A percentile compares a stretch with the other conserved stretches of the same genome.
Conservation (phyloP, 2,329 filamentous ascomycete species). For the Metarhizium album region DNA sequence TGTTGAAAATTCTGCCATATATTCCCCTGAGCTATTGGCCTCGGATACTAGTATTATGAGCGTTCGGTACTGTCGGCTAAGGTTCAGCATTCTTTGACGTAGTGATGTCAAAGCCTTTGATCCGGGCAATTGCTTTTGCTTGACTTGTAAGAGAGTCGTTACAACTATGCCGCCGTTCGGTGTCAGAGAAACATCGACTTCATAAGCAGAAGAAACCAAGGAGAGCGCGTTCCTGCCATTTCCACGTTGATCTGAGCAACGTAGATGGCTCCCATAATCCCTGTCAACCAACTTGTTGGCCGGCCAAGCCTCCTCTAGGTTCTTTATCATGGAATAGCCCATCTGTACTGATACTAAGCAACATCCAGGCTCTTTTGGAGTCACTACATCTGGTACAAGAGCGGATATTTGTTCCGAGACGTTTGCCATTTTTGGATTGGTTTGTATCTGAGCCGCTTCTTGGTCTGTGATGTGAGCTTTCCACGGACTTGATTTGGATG, state of each 20-base stretch:
- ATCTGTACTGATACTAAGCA: slow-evolving; percentile 43
- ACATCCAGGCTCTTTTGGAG: slow-evolving; percentile 11
- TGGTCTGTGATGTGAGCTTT: background rate
- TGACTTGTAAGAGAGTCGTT: slow-evolving; percentile 60
- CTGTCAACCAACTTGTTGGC: slow-evolving; percentile 46
- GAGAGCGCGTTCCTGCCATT: background rate
- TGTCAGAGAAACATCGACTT: slow-evolving; percentile 66
- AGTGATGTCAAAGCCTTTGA: slow-evolving; percentile 33
- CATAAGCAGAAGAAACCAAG: slow-evolving; percentile 28
- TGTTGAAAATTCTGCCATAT: slow-evolving; percentile 23
- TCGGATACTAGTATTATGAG: slow-evolving; percentile 61
- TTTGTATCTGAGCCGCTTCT: no score
- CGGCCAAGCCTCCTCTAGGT: slow-evolving; percentile 38
- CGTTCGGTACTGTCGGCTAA: slow-evolving; percentile 52
- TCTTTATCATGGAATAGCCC: slow-evolving; percentile 36
- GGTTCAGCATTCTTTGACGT: slow-evolving; percentile 40
- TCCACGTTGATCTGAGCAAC: slow-evolving; percentile 16
- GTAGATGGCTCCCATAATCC: slow-evolving; percentile 31
- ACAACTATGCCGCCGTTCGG: slow-evolving; percentile 58
- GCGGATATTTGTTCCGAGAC: background rate
- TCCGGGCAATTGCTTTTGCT: slow-evolving; percentile 57
- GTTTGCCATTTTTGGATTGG: background rate
- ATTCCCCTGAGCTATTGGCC: slow-evolving; percentile 30
- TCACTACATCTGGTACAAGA: slow-evolving; percentile 9
- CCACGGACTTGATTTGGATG: background rate